These are phyloP conservation scores for Hericium erinaceus DNA, from an alignment of 768 basidiomycete genomes.

Conservation along the genomic window DNA sequence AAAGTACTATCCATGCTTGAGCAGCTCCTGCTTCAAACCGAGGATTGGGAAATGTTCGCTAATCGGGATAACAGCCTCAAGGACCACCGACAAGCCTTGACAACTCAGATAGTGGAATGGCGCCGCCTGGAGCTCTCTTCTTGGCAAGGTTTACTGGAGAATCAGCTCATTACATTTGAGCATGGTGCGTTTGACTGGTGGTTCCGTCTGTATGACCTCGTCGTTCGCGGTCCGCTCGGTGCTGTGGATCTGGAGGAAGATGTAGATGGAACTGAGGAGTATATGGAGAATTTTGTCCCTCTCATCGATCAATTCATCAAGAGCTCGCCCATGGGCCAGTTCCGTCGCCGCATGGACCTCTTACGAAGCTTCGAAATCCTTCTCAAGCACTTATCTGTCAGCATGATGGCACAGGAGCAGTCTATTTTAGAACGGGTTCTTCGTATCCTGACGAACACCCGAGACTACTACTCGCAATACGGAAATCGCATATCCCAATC, in stretches of 20 bases:
- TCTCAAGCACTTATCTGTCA: conserved; percentile 26
- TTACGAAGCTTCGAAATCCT: conserved; percentile 59
- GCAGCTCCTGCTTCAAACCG: conserved; percentile 73
- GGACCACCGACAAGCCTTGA: conserved; percentile 53
- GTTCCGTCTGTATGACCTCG: conserved; percentile 81
- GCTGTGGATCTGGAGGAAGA: conserved; percentile 29
- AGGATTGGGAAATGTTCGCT: conserved; percentile 97
- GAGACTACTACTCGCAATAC: conserved; percentile 58
- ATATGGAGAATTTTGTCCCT: conserved; percentile 59
- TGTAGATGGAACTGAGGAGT: conserved; percentile 30
- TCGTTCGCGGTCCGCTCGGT: conserved; percentile 52
- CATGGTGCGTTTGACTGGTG: conserved; percentile 64
- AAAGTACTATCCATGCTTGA: conserved; percentile 78
- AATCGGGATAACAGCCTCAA: conserved; percentile 81
- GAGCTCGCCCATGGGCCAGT: conserved; percentile 79
- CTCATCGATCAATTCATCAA: conserved; percentile 76
- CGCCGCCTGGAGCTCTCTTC: conserved; percentile 80
- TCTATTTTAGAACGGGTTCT: conserved; percentile 39
- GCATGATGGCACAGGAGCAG: conserved; percentile 23
- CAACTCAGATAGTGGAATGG: conserved; percentile 78
- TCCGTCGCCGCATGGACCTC: conserved; percentile 52
- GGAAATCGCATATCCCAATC: conserved; percentile 32
- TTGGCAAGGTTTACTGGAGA: conserved; percentile 75
- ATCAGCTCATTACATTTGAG: conserved; percentile 45
- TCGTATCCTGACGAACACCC: conserved; percentile 51